Evolutionary conservation across 768 basidiomycete species (phyloP).

Genomic region (Amanita jacksonii): DNA sequence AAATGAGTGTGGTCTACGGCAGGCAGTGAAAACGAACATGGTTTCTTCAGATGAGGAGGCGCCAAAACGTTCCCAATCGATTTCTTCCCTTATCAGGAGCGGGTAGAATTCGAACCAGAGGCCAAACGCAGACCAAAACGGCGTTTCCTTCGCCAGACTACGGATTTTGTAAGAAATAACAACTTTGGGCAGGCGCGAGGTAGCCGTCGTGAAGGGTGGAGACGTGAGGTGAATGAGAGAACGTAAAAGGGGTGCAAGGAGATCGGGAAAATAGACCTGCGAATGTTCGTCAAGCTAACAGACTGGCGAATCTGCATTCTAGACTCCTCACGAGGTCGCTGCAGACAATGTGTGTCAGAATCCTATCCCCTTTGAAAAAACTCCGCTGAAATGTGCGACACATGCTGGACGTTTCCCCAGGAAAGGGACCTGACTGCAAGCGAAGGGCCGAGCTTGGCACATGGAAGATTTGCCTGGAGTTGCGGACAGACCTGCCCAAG

Average conservation of each 20-base stretch:
- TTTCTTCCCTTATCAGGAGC: slow-evolving; percentile 29
- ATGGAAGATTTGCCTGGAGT: slow-evolving; percentile 33
- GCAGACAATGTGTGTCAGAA: slow-evolving; percentile 62
- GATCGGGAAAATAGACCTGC: slow-evolving; percentile 83
- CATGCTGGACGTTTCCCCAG: slow-evolving; percentile 56
- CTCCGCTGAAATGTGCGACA: slow-evolving; percentile 27
- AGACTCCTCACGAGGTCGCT: slow-evolving; percentile 86
- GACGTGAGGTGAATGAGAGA: slow-evolving; percentile 68
- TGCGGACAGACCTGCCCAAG: slow-evolving; percentile 35
- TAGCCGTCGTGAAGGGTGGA: slow-evolving; percentile 27
- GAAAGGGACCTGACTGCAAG: slow-evolving; percentile 49
- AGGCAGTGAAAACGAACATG: slow-evolving; percentile 54
- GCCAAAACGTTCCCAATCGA: not conserved
- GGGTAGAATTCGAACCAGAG: slow-evolving; percentile 64
- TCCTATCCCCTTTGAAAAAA: slow-evolving; percentile 17
- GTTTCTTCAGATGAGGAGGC: slow-evolving; percentile 1
- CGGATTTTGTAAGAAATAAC: slow-evolving; percentile 73
- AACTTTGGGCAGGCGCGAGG: slow-evolving; percentile 29
- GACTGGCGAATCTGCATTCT: no score
- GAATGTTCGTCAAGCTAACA: not conserved
- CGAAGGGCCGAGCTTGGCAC: slow-evolving; percentile 5
- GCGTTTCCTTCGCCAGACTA: slow-evolving; percentile 58
- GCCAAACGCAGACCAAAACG: slow-evolving; percentile 77
- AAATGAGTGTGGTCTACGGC: slow-evolving; percentile 48
- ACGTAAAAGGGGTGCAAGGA: slow-evolving; percentile 67